Evolutionary conservation across 2,329 filamentous ascomycete genomes (phyloP).

Genomic region (Cordyceps tenuipes): DNA sequence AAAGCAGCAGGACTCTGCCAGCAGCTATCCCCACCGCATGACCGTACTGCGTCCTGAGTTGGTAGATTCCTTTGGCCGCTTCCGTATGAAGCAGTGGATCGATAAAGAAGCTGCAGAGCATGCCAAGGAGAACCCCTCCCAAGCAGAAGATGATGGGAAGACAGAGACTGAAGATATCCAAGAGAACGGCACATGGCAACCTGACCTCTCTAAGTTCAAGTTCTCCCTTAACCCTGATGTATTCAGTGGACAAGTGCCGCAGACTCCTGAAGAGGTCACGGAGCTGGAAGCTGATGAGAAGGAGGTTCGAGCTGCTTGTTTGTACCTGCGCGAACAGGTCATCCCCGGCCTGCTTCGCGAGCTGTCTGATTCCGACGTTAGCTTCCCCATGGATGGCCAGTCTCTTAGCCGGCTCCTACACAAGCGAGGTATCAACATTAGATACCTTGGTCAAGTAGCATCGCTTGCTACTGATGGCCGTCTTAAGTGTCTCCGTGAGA

Average conservation of each 20-base stretch:
- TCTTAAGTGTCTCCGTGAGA: slow-evolving; percentile 65
- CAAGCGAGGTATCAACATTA: slow-evolving; percentile 93
- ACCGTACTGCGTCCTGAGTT: slow-evolving; percentile 85
- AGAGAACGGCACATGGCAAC: slow-evolving; percentile 35
- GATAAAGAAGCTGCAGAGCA: slow-evolving; percentile 60
- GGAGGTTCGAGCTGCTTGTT: slow-evolving; percentile 77
- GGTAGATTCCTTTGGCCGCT: slow-evolving; percentile 74
- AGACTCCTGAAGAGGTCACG: slow-evolving; percentile 82
- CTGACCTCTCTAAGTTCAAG: slow-evolving; percentile 80
- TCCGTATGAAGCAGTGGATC: slow-evolving; percentile 84
- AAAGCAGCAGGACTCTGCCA: slow-evolving; percentile 33
- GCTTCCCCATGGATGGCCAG: slow-evolving; percentile 97
- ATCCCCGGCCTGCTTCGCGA: slow-evolving; percentile 84
- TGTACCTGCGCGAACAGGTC: slow-evolving; percentile 65
- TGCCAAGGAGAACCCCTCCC: slow-evolving; percentile 13
- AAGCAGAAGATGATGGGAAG: slow-evolving; percentile 13
- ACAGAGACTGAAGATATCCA: slow-evolving; percentile 15
- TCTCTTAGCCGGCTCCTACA: slow-evolving; percentile 83
- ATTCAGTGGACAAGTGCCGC: slow-evolving; percentile 84
- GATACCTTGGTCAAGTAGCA: slow-evolving; percentile 85
- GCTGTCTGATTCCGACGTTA: slow-evolving; percentile 83
- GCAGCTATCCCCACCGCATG: slow-evolving; percentile 88
- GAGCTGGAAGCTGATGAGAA: slow-evolving; percentile 77
- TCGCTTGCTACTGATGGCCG: slow-evolving; percentile 61
- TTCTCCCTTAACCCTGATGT: slow-evolving; percentile 91